Evolutionary conservation across 2,329 filamentous ascomycete species (phyloP).

Genomic region (Epichloe glyceriae): DNA sequence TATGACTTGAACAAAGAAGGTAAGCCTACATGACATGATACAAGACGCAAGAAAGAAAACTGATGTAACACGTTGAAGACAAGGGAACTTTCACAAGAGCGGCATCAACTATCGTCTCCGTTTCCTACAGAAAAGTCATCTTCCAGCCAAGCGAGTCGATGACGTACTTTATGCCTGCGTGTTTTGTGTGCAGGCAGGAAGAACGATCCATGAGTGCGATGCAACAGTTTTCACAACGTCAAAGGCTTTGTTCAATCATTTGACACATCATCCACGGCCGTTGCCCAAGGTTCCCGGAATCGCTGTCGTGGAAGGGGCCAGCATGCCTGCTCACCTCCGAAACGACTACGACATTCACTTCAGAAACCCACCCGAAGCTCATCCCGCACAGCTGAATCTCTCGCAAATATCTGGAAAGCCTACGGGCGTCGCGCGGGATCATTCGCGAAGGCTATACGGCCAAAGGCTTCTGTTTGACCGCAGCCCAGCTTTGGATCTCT

Average conservation of each 20-base stretch:
- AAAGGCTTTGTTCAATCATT: slow-evolving; percentile 37
- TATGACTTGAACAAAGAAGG: slow-evolving; percentile 35
- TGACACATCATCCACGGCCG: slow-evolving; percentile 40
- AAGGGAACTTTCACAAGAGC: slow-evolving; percentile 33
- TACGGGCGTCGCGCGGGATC: slow-evolving; percentile 31
- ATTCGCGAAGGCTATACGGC: slow-evolving; percentile 33
- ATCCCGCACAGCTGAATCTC: slow-evolving; percentile 28
- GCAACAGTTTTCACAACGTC: slow-evolving; percentile 44
- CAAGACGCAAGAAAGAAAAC: background rate
- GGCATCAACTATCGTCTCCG: slow-evolving; percentile 38
- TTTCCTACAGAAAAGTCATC: slow-evolving; percentile 42
- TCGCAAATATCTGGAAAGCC: slow-evolving; percentile 29
- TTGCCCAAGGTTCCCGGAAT: slow-evolving; percentile 36
- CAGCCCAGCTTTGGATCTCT: slow-evolving; percentile 32
- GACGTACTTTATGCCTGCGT: slow-evolving; percentile 41
- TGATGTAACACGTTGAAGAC: background rate
- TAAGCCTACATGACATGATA: slow-evolving; percentile 10
- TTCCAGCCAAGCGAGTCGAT: slow-evolving; percentile 35
- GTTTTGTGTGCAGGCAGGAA: slow-evolving; percentile 38
- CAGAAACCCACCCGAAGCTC: slow-evolving; percentile 23
- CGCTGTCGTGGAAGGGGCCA: slow-evolving; percentile 31
- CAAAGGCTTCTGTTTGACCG: slow-evolving; percentile 32
- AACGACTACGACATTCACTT: slow-evolving; percentile 45
- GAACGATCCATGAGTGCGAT: slow-evolving; percentile 39
- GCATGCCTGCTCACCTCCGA: slow-evolving; percentile 25